Evolutionary conservation across 2,329 filamentous ascomycete genomes (phyloP).

Genomic region (Hymenoscyphus infarciens): DNA sequence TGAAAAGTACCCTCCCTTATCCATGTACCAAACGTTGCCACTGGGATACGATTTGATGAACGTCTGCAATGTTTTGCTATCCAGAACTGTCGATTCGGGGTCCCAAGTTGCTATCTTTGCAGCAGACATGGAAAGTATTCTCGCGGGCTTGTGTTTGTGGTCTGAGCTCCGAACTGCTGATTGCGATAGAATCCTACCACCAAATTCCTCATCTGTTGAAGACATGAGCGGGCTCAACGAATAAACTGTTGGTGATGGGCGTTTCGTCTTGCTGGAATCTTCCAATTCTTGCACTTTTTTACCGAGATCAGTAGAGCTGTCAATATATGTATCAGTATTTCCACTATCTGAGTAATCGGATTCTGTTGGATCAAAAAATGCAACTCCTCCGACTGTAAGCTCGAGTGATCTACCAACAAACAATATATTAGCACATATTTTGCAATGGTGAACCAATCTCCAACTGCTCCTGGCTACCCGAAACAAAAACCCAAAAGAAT

Average conservation of each 20-base stretch:
- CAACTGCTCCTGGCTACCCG: not conserved
- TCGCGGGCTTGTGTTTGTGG: conserved; percentile 26
- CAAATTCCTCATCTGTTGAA: not conserved
- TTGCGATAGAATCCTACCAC: conserved; percentile 16
- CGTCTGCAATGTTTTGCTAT: conserved; percentile 27
- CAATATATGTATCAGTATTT: conserved; percentile 13
- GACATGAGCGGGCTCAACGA: not conserved
- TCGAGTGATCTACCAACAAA: conserved; percentile 23
- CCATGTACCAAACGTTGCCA: conserved; percentile 34
- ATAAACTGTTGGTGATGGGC: conserved; percentile 7
- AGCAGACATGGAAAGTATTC: conserved; percentile 28
- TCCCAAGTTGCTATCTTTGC: conserved; percentile 25
- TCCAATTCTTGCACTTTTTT: conserved; percentile 14
- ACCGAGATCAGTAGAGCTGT: conserved; percentile 18
- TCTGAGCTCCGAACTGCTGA: conserved; percentile 19
- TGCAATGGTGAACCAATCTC: not conserved
- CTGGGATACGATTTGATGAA: conserved; percentile 31
- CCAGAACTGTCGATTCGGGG: conserved; percentile 19
- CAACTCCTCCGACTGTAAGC: conserved; percentile 29
- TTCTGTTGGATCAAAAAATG: conserved; percentile 31
- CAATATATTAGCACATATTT: not conserved
- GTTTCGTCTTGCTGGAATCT: conserved; percentile 6
- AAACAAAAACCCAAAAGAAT: not conserved
- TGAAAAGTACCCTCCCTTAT: conserved; percentile 32
- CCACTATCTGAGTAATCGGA: conserved; percentile 20